A percentile compares a stretch with the other conserved stretches of the same genome.
Evolutionary conservation across 805 yeast species (phyloP).

Genomic region (Wickerhamiella spandovensis): DNA sequence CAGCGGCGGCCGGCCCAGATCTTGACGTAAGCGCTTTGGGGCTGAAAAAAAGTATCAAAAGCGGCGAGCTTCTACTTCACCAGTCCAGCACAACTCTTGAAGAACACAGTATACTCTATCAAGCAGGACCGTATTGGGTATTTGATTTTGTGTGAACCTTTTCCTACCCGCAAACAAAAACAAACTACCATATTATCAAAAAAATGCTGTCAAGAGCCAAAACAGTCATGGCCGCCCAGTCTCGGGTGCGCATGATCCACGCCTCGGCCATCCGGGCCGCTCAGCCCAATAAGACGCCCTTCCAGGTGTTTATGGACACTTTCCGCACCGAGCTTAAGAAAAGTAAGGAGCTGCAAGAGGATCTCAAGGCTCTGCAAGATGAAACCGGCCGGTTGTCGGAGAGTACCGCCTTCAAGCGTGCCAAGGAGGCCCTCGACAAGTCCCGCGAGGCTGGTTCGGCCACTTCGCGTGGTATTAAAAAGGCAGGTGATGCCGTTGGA

Average conservation of each 20-base stretch:
- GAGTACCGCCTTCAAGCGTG: constrained; percentile 82
- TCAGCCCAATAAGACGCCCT: constrained; percentile 34
- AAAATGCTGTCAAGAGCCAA: background rate
- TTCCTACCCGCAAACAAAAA: background rate
- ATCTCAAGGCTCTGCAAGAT: constrained; percentile 87
- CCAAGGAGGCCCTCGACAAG: constrained; percentile 78
- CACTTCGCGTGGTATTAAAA: constrained; percentile 58
- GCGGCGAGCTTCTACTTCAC: background rate
- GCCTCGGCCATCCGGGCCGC: background rate
- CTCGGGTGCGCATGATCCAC: background rate
- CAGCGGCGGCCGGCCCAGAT: background rate
- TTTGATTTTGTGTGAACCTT: background rate
- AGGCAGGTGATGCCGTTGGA: constrained; percentile 91
- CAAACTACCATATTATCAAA: too few relatives aligned
- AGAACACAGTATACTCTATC: background rate
- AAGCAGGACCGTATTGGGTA: background rate
- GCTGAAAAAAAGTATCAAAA: background rate
- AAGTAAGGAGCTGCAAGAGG: constrained; percentile 76
- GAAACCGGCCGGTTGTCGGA: constrained; percentile 92
- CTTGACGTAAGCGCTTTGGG: background rate
- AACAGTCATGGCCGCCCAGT: background rate
- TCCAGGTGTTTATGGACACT: constrained; percentile 86
- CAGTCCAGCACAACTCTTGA: background rate
- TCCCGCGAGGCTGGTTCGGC: constrained; percentile 66
- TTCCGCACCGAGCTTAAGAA: constrained; percentile 86